These are phyloP conservation scores for Ettlia oleoabundans DNA, from an alignment of 139 green algal genomes.

Conservation along the genomic window DNA sequence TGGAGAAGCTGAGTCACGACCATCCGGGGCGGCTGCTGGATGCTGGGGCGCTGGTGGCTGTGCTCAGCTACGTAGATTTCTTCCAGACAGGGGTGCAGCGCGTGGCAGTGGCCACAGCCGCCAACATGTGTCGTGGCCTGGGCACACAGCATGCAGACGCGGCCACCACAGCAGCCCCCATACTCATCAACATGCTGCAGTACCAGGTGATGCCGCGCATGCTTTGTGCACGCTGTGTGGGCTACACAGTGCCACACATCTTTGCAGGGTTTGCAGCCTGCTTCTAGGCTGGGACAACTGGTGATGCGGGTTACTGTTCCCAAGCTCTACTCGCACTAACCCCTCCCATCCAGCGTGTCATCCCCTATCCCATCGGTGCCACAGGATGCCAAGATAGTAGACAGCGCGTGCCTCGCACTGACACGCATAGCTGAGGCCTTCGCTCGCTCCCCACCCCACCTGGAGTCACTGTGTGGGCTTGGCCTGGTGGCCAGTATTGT, in stretches of 20 bases:
- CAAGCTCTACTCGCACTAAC: no score
- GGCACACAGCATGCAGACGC: conserved; percentile 56
- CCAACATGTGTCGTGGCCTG: conserved; percentile 87
- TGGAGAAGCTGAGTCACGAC: conserved; percentile 96
- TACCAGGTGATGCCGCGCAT: no score
- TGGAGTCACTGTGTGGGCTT: conserved; percentile 73
- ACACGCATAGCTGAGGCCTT: conserved; percentile 80
- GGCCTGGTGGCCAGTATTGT: conserved; percentile 80
- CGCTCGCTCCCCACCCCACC: conserved; percentile 41
- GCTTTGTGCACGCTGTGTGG: no score
- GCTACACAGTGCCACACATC: no score
- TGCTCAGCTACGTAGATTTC: conserved; percentile 96
- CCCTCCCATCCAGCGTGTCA: no score
- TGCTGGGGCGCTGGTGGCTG: conserved; percentile 83
- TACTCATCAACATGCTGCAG: conserved; percentile 87
- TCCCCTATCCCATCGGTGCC: no score
- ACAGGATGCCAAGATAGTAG: conserved; percentile 89
- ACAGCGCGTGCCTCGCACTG: conserved; percentile 87
- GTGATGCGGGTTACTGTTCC: no score
- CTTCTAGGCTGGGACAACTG: no score
- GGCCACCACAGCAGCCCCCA: conserved; percentile 78
- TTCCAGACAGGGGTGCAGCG: conserved; percentile 94
- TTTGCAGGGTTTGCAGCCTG: no score
- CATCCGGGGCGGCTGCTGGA: conserved; percentile 78
- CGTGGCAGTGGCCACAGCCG: conserved; percentile 87